Evolutionary conservation across 257 asterid genomes (phyloP), one percentile per base, ranked within the genome.

Genomic region (Salvia splendens): DNA sequence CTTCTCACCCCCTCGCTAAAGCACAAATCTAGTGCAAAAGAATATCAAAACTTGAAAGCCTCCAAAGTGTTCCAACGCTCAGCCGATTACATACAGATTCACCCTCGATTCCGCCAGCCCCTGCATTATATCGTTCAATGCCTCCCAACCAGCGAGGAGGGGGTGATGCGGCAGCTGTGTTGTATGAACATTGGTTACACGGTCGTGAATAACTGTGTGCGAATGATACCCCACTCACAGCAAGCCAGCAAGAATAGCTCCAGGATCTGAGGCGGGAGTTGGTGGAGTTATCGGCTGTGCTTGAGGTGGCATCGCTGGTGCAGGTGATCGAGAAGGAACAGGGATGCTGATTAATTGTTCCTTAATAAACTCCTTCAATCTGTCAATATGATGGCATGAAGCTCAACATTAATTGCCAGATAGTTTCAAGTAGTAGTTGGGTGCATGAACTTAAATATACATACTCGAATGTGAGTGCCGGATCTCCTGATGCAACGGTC

Each of bases 401-500:
- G 57, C 61, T 65, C 62, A 61, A 50, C 1, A 64, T 52, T 15
- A 71, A 52, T 28, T n/a, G 15, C 36, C 48, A 42, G 10, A 61
- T 58, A 61, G 59, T 35, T 52, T 45, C 42, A 38, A 52, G 62
- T 24, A 55, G 38, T 45, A 61, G 61, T 66, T 8, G 24, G 74
- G 66, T 48, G 41, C 48, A 61, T 48, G 46, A 48, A 52, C 30
- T 46, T 41, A 30, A 12, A 67, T 63, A 68, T 63, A 65, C 98
- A 5, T 85, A 92, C 98, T 92, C 98, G 10, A 76, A 87, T 59
- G 98, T 87, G 49, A 92, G 87, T 12, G 77, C 60, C 53, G 94
- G 92, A 79, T 89, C 96, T 72, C 98, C 98, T 0, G 98, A 89
- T 68, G 96, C 95, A 69, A 85, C 73, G 3, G 96, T 92, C 89